Conservation (phyloP, 1,284 basidiomycete species). For the Chalciporus piperatoides region DNA sequence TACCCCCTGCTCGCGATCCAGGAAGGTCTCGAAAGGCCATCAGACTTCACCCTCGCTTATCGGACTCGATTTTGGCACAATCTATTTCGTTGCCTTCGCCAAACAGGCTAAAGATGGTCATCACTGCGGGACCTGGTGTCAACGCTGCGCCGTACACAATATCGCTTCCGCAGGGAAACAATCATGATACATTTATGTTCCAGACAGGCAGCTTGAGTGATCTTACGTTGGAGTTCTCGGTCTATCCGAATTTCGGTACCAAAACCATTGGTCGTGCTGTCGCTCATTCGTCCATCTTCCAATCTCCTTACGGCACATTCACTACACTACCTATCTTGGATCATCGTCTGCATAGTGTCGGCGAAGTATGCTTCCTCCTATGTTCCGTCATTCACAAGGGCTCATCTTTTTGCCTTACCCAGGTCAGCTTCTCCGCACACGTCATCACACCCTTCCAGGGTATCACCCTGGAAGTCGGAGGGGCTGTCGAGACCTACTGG, state of each 20-base stretch:
- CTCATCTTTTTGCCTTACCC: constrained; percentile 13
- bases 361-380: constrained; percentile 61
- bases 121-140: constrained; percentile 76
- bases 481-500: constrained; percentile 96
- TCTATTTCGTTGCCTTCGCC: constrained; percentile 57
- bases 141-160: constrained; percentile 86
- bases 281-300: constrained; percentile 77
- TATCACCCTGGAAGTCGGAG: constrained; percentile 94
- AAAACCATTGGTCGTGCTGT: constrained; percentile 95
- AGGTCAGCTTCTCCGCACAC: constrained; percentile 88
- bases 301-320: constrained; percentile 49
- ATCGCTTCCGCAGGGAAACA: constrained; percentile 79
- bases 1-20: constrained; percentile 42
- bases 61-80: constrained; percentile 51
- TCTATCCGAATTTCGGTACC: constrained; percentile 98
- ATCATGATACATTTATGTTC: constrained; percentile 85
- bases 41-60: constrained; percentile 64
- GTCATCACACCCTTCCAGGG: constrained; percentile 90
- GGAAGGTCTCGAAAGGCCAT: constrained; percentile 41
- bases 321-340: constrained; percentile 78
- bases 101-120: constrained; percentile 90
- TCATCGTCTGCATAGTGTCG: constrained; percentile 89
- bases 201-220: constrained; percentile 68
- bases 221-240: constrained; percentile 87
- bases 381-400: constrained; percentile 4